These are phyloP conservation scores for Oemleria cerasiformis DNA, from an alignment of 306 rosid species.

Conservation along the genomic window DNA sequence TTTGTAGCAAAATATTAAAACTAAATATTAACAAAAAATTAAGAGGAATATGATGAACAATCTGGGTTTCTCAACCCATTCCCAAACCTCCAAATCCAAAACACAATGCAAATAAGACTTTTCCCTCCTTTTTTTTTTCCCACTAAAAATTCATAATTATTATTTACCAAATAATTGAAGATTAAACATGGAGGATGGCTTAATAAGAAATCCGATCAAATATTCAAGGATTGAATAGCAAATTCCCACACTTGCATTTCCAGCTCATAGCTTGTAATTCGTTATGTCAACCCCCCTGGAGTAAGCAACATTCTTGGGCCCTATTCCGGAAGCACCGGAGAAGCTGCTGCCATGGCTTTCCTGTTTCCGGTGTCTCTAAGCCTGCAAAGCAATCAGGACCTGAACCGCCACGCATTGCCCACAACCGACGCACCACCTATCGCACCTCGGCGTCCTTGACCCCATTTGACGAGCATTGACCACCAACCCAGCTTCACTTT, in stretches of 20 bases:
- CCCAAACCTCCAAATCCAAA: too few relatives aligned
- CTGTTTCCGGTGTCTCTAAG: slow-evolving; percentile 12
- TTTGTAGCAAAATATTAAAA: too few relatives aligned
- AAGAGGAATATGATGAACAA: too few relatives aligned
- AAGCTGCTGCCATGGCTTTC: not conserved
- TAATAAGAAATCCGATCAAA: too few relatives aligned
- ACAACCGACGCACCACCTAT: slow-evolving; percentile 49
- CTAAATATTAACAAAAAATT: too few relatives aligned
- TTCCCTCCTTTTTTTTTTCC: too few relatives aligned
- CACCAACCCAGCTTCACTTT: slow-evolving; percentile 14
- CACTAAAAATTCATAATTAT: too few relatives aligned
- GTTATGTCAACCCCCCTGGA: slow-evolving; percentile 58
- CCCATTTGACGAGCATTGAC: slow-evolving; percentile 44
- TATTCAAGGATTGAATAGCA: too few relatives aligned
- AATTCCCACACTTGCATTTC: slow-evolving; percentile 82
- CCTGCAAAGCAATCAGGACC: slow-evolving; percentile 53
- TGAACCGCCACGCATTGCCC: slow-evolving; percentile 77
- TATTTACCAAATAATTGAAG: too few relatives aligned
- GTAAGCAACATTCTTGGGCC: slow-evolving; percentile 18
- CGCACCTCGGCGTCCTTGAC: slow-evolving; percentile 76
- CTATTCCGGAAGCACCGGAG: slow-evolving; percentile 10
- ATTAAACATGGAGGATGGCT: too few relatives aligned
- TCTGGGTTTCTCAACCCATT: too few relatives aligned
- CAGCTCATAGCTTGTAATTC: slow-evolving; percentile 81
- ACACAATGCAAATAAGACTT: too few relatives aligned